phyloP scores from a whole-genome alignment of 805 yeast genomes.

The Sugiyamaella floridensis region DNA sequence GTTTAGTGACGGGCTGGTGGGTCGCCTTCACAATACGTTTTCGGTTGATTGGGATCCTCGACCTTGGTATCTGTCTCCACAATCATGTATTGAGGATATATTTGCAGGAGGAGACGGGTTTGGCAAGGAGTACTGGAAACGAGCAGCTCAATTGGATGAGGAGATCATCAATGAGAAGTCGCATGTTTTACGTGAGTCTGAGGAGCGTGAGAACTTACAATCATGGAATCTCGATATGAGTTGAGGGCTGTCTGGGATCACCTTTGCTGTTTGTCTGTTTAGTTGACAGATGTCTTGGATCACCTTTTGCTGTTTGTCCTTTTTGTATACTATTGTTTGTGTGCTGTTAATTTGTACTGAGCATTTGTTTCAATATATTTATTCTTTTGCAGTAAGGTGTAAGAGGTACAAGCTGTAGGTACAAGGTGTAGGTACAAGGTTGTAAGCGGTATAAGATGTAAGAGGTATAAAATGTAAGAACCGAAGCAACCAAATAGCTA shows the following conservation, averaged over 20 bases:
- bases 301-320: too few species aligned
- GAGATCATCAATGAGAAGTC: neutral
- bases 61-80: slow-evolving; percentile 54
- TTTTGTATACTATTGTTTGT: too few species aligned
- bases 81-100: slow-evolving; percentile 68
- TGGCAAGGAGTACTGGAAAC: slow-evolving; percentile 8
- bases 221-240: slow-evolving; percentile 11
- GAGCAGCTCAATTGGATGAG: neutral
- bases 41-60: slow-evolving; percentile 56
- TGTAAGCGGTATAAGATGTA: too few species aligned
- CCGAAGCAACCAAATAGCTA: too few species aligned
- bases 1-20: slow-evolving; percentile 5
- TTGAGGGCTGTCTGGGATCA: neutral
- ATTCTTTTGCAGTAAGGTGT: too few species aligned
- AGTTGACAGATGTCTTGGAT: too few species aligned
- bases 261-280: too few species aligned
- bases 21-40: slow-evolving; percentile 41
- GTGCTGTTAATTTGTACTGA: too few species aligned
- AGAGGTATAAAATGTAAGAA: too few species aligned
- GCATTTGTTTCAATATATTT: too few species aligned
- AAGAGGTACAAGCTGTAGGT: too few species aligned
- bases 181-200: slow-evolving; percentile 8
- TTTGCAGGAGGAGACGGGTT: slow-evolving; percentile 64
- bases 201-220: slow-evolving; percentile 12
- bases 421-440: too few species aligned